Evolutionary conservation across 306 rosid genomes (phyloP), one percentile per base, ranked within the genome.

Genomic region (Casuarina cunninghamiana): DNA sequence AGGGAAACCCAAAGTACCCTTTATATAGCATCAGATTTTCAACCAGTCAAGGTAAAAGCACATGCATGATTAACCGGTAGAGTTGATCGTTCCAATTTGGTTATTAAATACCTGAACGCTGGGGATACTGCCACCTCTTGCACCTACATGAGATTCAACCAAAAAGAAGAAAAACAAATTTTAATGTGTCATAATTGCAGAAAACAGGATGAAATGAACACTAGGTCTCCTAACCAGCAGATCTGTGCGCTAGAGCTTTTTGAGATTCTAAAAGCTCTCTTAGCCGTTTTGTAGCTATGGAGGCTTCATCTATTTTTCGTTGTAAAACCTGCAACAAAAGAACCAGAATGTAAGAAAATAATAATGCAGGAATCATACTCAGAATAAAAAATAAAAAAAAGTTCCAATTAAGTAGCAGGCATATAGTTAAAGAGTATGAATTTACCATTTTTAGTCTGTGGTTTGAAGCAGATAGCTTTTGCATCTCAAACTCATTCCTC

Each of bases 271-370:
- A 85, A 75, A 91, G 80, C 72, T 86, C 87, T 83, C 78, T 84
- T 49, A 95, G 81, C 78, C 88, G 89, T 81, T 91, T 91, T 38
- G 85, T 91, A 53, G 92, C 91, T 76, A 80, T 72, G 62, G 85
- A 88, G 71, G 98, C 98, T 81, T 91, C 99, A 84, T 86, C 84
- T 26, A 90, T 87, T 88, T 95, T 95, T 78, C 98, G 91, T 84
- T 91, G 99, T 87, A 93, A 74, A 77, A 95, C 99, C 99, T 93
- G 76, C 50, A 32, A 73, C 44, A 55, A 66, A 85, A 76, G 48
- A 80, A 69, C n/a, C 49, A 74, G 67, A 71, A 76, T 69, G 16
- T 71, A 26, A 82, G 66, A 66, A 66, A 75, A 53, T 54, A 63
- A 58, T 43, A 54, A 39, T 54, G 7, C 53, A 66, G 51, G 53